A percentile compares a stretch with the other conserved stretches of the same genome.
phyloP scores from a whole-genome alignment of 148 eudicot genomes.

The Chenopodium berlandieri region DNA sequence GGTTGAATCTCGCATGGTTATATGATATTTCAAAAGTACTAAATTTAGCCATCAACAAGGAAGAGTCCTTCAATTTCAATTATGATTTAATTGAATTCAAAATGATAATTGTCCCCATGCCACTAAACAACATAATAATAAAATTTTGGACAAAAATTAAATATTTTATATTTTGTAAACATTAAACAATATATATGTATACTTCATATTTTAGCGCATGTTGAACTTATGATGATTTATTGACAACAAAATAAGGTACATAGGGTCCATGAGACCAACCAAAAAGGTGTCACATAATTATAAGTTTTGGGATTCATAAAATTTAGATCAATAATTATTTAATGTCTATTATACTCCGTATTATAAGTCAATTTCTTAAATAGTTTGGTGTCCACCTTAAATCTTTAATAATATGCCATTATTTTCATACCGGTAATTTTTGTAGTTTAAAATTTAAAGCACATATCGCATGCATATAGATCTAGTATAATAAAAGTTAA shows the following conservation, averaged over 20 bases:
- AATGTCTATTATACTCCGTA: too few relatives aligned
- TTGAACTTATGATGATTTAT: conserved; percentile 42
- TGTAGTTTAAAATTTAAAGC: too few relatives aligned
- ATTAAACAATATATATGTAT: conserved; percentile 4
- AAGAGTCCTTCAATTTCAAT: conserved; percentile 19
- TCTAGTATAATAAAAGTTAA: too few relatives aligned
- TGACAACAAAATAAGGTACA: conserved; percentile 29
- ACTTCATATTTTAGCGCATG: conserved; percentile 33
- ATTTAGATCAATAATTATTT: conserved; percentile 7
- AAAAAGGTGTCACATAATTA: conserved; percentile 17
- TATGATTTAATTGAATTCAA: conserved; percentile 30
- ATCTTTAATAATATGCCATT: too few relatives aligned
- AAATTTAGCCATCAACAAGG: conserved; percentile 16
- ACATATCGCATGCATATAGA: too few relatives aligned
- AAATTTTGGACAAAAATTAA: conserved; percentile 15
- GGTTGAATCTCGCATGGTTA: conserved; percentile 14
- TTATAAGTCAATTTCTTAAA: too few relatives aligned
- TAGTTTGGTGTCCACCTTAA: too few relatives aligned
- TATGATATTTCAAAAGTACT: conserved; percentile 5
- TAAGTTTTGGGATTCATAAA: conserved; percentile 18
- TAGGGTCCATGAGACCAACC: conserved; percentile 24
- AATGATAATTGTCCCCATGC: conserved; percentile 17
- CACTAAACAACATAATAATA: conserved; percentile 27
- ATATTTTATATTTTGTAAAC: background rate
- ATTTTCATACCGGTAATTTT: too few relatives aligned